A percentile compares a stretch with the other conserved stretches of the same genome.
Evolutionary conservation across 2,329 filamentous ascomycete species (phyloP).

Genomic region (Stagonosporopsis tanaceti): DNA sequence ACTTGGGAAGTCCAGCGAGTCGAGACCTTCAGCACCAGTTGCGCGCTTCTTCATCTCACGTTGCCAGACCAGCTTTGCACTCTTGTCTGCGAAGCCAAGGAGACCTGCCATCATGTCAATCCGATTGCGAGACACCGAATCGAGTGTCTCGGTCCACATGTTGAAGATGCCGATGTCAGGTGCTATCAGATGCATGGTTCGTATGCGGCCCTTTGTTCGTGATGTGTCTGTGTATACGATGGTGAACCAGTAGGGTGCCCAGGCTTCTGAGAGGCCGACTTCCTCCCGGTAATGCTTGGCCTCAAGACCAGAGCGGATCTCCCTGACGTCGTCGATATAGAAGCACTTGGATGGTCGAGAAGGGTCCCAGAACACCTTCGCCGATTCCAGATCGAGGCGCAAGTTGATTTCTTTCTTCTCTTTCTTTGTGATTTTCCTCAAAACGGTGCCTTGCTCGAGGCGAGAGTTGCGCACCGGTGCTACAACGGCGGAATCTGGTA

Average conservation of each 20-base stretch:
- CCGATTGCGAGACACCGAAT: conserved; percentile 83
- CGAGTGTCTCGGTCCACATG: conserved; percentile 84
- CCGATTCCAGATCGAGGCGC: conserved; percentile 80
- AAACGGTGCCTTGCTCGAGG: conserved; percentile 77
- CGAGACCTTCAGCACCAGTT: conserved; percentile 63
- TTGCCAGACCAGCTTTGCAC: conserved; percentile 84
- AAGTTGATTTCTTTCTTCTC: conserved; percentile 76
- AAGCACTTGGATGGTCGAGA: conserved; percentile 81
- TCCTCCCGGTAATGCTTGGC: conserved; percentile 90
- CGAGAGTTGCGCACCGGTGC: conserved; percentile 79
- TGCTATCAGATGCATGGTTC: conserved; percentile 88
- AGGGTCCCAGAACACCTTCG: conserved; percentile 88
- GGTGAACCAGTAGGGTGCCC: conserved; percentile 82
- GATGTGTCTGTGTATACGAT: conserved; percentile 85
- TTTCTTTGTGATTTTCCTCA: conserved; percentile 88
- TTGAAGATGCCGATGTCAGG: conserved; percentile 74
- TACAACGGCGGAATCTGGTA: conserved; percentile 55
- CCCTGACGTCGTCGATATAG: conserved; percentile 94
- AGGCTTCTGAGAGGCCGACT: conserved; percentile 71
- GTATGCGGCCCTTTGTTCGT: conserved; percentile 75
- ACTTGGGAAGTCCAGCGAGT: conserved; percentile 77
- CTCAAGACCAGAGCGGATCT: conserved; percentile 83
- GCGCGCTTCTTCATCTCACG: conserved; percentile 77
- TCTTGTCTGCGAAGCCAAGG: conserved; percentile 77
- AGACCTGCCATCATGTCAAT: conserved; percentile 91